These are phyloP conservation scores for Leptodontidium sp. DNA, from an alignment of 2,329 filamentous ascomycete species.

Conservation along the genomic window DNA sequence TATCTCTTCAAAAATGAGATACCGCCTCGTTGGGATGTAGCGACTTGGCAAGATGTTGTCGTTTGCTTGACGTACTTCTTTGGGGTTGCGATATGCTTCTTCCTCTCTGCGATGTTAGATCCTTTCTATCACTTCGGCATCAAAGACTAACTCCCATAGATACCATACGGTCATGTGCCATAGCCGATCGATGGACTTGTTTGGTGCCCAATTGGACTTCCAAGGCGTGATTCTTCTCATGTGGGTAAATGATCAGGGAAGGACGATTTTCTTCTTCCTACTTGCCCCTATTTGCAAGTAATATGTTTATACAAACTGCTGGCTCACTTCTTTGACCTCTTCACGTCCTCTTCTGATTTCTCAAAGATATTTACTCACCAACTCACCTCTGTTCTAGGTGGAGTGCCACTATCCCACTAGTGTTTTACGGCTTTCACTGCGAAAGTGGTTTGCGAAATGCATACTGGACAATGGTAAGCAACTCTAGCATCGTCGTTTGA, in stretches of 20 bases:
- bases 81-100: conserved; percentile 56
- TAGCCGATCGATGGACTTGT: conserved; percentile 55
- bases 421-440: conserved; percentile 63
- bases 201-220: conserved; percentile 67
- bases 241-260: neutral
- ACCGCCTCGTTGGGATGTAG: conserved; percentile 46
- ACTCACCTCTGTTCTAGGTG: conserved; percentile 47
- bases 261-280: neutral
- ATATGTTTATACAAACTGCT: neutral
- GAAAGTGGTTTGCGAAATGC: conserved; percentile 44
- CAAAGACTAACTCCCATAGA: conserved; percentile 43
- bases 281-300: neutral
- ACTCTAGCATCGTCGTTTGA: neutral
- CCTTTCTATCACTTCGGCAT: conserved; percentile 1
- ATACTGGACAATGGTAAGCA: conserved; percentile 49
- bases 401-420: conserved; percentile 64
- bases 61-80: conserved; percentile 54
- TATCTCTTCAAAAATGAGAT: conserved; percentile 50
- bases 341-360: neutral
- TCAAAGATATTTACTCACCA: neutral
- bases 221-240: conserved; percentile 48
- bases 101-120: conserved; percentile 53
- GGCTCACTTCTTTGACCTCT: neutral
- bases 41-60: conserved; percentile 47
- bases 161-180: conserved; percentile 67